Evolutionary conservation across 2,329 filamentous ascomycete genomes (phyloP).

Genomic region (Neurospora crassa): DNA sequence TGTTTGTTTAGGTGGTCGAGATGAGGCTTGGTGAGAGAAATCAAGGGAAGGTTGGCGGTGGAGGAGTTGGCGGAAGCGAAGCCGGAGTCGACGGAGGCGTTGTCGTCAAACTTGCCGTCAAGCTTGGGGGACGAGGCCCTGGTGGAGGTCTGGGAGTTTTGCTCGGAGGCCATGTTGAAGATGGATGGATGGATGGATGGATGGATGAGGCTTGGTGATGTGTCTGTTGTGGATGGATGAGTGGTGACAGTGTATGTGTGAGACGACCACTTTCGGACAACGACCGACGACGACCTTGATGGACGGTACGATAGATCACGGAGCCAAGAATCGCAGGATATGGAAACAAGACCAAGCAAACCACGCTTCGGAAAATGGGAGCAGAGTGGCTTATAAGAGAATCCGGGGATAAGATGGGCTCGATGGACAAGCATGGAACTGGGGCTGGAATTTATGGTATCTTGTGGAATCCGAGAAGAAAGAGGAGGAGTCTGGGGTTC

Average conservation of each 20-base stretch:
- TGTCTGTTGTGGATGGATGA: not conserved
- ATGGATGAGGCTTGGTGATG: not conserved
- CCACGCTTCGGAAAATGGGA: not conserved
- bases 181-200: not conserved
- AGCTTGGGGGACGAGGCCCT: conserved; percentile 28
- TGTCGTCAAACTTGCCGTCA: conserved; percentile 31
- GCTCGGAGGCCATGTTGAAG: conserved; percentile 23
- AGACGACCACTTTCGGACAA: not conserved
- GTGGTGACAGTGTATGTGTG: not conserved
- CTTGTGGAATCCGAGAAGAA: not conserved
- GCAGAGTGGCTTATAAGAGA: not conserved
- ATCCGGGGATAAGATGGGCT: not conserved
- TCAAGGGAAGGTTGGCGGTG: conserved; percentile 60
- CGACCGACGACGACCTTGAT: not conserved
- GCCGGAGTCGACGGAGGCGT: conserved; percentile 59
- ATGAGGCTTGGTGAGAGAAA: conserved; percentile 81
- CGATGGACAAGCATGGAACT: not conserved
- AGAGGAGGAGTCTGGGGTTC: not conserved
- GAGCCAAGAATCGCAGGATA: not conserved
- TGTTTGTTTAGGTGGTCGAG: conserved; percentile 85
- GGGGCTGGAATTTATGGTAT: not conserved
- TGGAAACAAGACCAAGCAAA: not conserved
- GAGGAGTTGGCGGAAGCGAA: conserved; percentile 60
- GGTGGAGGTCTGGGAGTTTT: conserved; percentile 28
- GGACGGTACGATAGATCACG: not conserved